These are phyloP conservation scores for Conticribra guillardii DNA, from an alignment of 108 stramenopile species.

Conservation along the genomic window DNA sequence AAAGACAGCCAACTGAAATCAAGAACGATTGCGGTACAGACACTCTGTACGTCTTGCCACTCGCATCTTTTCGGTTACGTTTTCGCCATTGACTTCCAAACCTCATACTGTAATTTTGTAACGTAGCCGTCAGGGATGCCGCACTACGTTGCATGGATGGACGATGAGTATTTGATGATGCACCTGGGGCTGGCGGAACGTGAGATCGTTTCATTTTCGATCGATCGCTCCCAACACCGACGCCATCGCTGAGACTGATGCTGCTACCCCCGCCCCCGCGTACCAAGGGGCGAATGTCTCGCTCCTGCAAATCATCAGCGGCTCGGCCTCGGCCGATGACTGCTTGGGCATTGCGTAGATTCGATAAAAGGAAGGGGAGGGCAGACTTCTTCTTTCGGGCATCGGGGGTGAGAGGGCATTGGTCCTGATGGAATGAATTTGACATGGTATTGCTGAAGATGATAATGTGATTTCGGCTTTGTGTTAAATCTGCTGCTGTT, in stretches of 20 bases:
- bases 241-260: neutral
- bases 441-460: neutral
- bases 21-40: conserved; percentile 33
- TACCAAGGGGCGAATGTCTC: conserved; percentile 33
- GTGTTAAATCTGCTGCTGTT: too few species aligned
- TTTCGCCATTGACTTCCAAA: conserved; percentile 10
- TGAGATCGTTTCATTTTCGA: conserved; percentile 17
- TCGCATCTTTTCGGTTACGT: conserved; percentile 15
- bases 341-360: conserved; percentile 41
- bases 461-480: too few species aligned
- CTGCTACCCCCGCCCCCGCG: conserved; percentile 4
- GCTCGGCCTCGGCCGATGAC: conserved; percentile 19
- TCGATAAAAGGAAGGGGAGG: conserved; percentile 45
- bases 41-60: conserved; percentile 22
- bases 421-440: neutral
- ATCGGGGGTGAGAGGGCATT: conserved; percentile 21
- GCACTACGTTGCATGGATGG: neutral
- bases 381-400: conserved; percentile 40
- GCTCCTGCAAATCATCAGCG: conserved; percentile 26
- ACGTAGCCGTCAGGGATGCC: neutral
- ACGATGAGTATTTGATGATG: conserved; percentile 11
- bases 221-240: conserved; percentile 7
- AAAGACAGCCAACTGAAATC: conserved; percentile 30
- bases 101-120: neutral
- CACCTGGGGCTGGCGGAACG: neutral